These are phyloP conservation scores for Jamesozyma hellenica DNA, from an alignment of 805 yeast species.

Conservation along the genomic window DNA sequence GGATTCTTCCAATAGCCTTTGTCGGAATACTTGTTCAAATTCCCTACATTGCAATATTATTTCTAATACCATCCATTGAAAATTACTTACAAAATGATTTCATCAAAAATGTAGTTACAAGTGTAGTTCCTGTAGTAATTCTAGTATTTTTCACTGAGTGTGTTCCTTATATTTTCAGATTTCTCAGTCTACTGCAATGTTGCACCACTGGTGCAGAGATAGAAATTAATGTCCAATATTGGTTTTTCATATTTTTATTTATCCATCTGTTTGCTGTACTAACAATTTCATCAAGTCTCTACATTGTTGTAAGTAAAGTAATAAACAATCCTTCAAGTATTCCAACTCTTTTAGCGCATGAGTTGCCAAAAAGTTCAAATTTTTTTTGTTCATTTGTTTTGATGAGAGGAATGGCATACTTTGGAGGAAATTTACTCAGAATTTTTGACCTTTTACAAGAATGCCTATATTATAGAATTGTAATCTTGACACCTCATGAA, in stretches of 20 bases:
- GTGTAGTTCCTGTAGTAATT: conserved; percentile 57
- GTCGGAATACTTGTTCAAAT: conserved; percentile 68
- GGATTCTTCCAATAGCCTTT: conserved; percentile 79
- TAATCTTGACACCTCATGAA: conserved; percentile 55
- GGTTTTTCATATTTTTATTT: conserved; percentile 71
- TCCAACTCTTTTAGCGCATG: conserved; percentile 61
- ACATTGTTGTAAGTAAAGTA: conserved; percentile 50
- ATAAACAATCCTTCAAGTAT: conserved; percentile 63
- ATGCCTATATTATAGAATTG: conserved; percentile 27
- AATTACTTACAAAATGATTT: conserved; percentile 44
- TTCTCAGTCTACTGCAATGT: conserved; percentile 46
- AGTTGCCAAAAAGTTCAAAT: conserved; percentile 77
- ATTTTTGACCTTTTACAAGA: conserved; percentile 40
- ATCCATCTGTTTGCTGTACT: conserved; percentile 79
- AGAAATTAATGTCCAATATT: conserved; percentile 62
- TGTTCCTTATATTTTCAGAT: conserved; percentile 49
- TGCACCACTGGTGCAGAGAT: conserved; percentile 50
- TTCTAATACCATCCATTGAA: conserved; percentile 35
- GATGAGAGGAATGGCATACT: conserved; percentile 63
- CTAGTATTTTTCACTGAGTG: conserved; percentile 53
- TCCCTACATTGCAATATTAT: conserved; percentile 44
- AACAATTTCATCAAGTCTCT: conserved; percentile 70
- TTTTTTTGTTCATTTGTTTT: conserved; percentile 74
- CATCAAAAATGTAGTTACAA: conserved; percentile 44
- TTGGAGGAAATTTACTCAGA: conserved; percentile 63